Evolutionary conservation across 2,329 filamentous ascomycete genomes (phyloP), one percentile per base, ranked within the genome.

Genomic region (Epichloe coenophiala): DNA sequence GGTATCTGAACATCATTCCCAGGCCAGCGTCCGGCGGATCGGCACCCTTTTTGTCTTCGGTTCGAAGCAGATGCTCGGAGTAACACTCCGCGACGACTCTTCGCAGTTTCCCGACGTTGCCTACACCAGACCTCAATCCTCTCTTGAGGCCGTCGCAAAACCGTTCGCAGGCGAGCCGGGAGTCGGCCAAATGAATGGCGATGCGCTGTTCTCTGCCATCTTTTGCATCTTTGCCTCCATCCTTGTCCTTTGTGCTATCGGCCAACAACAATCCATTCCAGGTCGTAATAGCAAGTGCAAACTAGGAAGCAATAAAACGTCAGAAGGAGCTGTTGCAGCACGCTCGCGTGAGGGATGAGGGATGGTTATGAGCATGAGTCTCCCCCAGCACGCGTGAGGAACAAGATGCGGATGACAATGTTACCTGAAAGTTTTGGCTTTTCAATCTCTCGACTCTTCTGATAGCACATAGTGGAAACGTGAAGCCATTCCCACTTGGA

Each of bases 121-220:
- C 88, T 61, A 97, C 89, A 13, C 84, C 88, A 52, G 88, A 83
- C 55, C 91, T 78, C 47, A 98, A 71, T 1, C 90, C 90, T 63
- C 85, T 88, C 69, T 97, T 98, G 56, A 98, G 74, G 5, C 86
- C 88, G 69, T 98, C 93, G 65, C 93, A 98, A 70, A 98, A 98
- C 49, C 89, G 78, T 68, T 98, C 93, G 65, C 91, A 97, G 45
- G 86, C 83, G 62, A 85, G 87, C 51, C 91, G 81, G 62, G 86
- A 93, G 31, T 90, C 91, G 31, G 88, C 88, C 46, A 98, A 81
- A 66, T 95, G 88, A 53, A 98, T 79, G 1, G 89, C 95, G 57
- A 98, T 85, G 61, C 89, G 86, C 64, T 96, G 93, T 55, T 89
- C 86, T 49, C 71, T 68, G 12, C 61, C 58, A 36, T 72, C 67